Conservation (phyloP, 345 rosid species). For the Moricandia arvensis region DNA sequence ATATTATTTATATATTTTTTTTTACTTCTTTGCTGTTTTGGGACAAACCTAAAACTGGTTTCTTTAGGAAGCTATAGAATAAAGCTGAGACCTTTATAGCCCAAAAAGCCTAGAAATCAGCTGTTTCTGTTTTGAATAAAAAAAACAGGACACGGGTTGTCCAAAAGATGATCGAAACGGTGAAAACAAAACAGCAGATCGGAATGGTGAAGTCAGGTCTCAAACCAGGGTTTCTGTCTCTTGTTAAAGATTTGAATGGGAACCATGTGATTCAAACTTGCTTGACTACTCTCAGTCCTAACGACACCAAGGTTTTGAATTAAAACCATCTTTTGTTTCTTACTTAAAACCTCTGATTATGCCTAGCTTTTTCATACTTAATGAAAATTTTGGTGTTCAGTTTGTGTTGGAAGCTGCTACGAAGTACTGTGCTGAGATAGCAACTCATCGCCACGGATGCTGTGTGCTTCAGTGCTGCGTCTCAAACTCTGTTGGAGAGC, state of each 20-base stretch:
- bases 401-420: conserved; percentile 67
- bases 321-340: background rate
- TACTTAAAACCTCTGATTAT: conserved; percentile 4
- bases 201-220: conserved; percentile 49
- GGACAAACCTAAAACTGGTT: conserved; percentile 16
- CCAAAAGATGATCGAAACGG: conserved; percentile 70
- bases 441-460: conserved; percentile 74
- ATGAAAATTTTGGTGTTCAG: conserved; percentile 37
- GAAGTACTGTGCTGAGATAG: conserved; percentile 59
- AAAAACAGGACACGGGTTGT: conserved; percentile 67
- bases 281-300: conserved; percentile 52
- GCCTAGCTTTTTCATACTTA: background rate
- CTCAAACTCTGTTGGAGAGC: conserved; percentile 48
- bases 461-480: conserved; percentile 72
- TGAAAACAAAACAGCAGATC: conserved; percentile 59
- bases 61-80: background rate
- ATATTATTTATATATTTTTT: background rate
- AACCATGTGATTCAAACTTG: conserved; percentile 80
- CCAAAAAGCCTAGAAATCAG: conserved; percentile 6
- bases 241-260: conserved; percentile 71
- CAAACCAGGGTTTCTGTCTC: conserved; percentile 60
- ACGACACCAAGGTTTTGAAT: conserved; percentile 53
- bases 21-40: conserved; percentile 23
- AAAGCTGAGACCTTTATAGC: conserved; percentile 18
- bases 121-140: background rate